Evolutionary conservation across 768 basidiomycete genomes (phyloP).

Genomic region (Mycena haematopus): DNA sequence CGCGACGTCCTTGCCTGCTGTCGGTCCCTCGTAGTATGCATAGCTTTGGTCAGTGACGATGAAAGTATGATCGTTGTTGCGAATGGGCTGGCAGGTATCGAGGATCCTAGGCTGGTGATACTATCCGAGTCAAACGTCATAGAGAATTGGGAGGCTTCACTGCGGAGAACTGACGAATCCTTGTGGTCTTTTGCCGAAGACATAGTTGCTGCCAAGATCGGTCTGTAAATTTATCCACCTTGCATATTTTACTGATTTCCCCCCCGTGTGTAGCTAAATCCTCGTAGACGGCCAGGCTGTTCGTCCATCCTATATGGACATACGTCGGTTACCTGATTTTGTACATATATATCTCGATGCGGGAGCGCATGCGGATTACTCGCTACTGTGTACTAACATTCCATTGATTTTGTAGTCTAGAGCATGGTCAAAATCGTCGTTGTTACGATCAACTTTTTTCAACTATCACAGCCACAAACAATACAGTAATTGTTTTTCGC

Average conservation of each 20-base stretch:
- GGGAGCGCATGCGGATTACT: too few species aligned
- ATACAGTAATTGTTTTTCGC: too few species aligned
- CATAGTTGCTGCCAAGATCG: conserved; percentile 29
- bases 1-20: conserved; percentile 32
- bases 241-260: background rate
- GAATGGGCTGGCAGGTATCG: conserved; percentile 26
- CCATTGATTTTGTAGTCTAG: background rate
- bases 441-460: background rate
- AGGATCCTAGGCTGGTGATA: conserved; percentile 32
- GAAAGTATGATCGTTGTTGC: conserved; percentile 29
- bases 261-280: background rate
- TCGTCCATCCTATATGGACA: too few species aligned
- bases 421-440: background rate
- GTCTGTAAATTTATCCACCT: conserved; percentile 19
- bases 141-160: conserved; percentile 35
- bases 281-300: background rate
- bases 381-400: background rate
- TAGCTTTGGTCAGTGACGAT: conserved; percentile 34
- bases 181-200: conserved; percentile 35
- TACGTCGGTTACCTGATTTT: too few species aligned
- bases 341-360: too few species aligned
- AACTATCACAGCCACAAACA: background rate
- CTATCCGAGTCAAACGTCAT: conserved; percentile 34
- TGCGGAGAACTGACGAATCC: conserved; percentile 29
- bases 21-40: conserved; percentile 29